Percentiles rank a stretch among this genome's conserved stretches.
Evolutionary conservation across 805 yeast species (phyloP).

Genomic region (Torulaspora indica): DNA sequence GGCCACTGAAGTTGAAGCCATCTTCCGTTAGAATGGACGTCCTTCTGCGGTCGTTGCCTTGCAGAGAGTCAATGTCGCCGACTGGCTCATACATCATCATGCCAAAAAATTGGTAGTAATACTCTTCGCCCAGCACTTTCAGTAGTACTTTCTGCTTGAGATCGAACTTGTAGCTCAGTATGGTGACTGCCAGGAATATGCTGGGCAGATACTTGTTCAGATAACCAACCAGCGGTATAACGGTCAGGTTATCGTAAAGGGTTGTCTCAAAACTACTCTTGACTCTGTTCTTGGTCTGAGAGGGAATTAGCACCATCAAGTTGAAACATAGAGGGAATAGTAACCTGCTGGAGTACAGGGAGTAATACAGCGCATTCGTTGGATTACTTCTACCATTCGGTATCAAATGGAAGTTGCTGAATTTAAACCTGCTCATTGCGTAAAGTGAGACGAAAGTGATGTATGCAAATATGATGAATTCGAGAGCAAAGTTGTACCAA

Average conservation of each 20-base stretch:
- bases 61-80: slow-evolving; percentile 4
- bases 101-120: slow-evolving; percentile 35
- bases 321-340: slow-evolving; percentile 35
- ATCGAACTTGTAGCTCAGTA: slow-evolving; percentile 29
- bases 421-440: slow-evolving; percentile 34
- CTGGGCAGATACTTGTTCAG: slow-evolving; percentile 31
- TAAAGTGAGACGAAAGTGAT: slow-evolving; percentile 30
- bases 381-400: slow-evolving; percentile 35
- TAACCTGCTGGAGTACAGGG: slow-evolving; percentile 34
- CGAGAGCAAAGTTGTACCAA: slow-evolving; percentile 23
- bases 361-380: slow-evolving; percentile 31
- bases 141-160: slow-evolving; percentile 30
- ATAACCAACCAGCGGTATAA: slow-evolving; percentile 30
- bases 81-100: slow-evolving; percentile 31
- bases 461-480: slow-evolving; percentile 27
- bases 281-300: slow-evolving; percentile 7
- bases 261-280: slow-evolving; percentile 27
- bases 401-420: slow-evolving; percentile 33
- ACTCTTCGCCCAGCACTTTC: slow-evolving; percentile 32
- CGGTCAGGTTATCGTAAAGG: slow-evolving; percentile 27
- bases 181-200: slow-evolving; percentile 24
- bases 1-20: slow-evolving; percentile 4
- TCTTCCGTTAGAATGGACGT: slow-evolving; percentile 6
- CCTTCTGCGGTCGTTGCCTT: slow-evolving; percentile 6
- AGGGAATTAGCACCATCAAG: slow-evolving; percentile 26